These are phyloP conservation scores for Saksenaea oblongispora DNA, from an alignment of 371 early-diverging fungal species.

Conservation along the genomic window DNA sequence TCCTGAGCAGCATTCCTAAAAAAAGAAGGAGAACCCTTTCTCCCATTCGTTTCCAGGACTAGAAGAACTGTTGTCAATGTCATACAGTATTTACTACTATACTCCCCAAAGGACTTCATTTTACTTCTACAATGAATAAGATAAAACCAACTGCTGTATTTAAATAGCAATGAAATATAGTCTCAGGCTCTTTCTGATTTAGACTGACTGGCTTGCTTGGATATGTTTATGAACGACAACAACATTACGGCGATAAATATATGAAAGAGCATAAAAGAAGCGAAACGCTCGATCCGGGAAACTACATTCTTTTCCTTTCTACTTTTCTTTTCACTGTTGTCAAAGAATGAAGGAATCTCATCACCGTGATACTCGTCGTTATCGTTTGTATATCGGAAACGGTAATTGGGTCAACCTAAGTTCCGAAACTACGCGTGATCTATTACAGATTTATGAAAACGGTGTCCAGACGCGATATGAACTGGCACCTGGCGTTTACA, in stretches of 20 bases:
- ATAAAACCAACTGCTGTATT: too few relatives aligned
- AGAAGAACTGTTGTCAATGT: neutral
- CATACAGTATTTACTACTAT: too few relatives aligned
- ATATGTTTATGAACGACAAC: neutral
- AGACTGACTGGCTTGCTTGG: too few relatives aligned
- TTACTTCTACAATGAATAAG: too few relatives aligned
- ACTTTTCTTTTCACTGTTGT: neutral
- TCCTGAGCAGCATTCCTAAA: neutral
- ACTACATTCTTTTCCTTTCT: neutral
- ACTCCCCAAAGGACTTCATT: too few relatives aligned
- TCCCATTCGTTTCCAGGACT: neutral
- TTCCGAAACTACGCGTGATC: conserved; percentile 34
- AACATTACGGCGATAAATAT: neutral
- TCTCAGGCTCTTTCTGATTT: too few relatives aligned
- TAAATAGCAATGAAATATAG: too few relatives aligned
- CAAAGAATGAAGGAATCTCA: neutral
- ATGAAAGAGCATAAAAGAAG: neutral
- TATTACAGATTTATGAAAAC: conserved; percentile 28
- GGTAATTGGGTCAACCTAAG: conserved; percentile 46
- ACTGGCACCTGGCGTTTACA: conserved; percentile 26
- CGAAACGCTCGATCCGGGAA: neutral
- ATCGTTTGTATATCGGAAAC: conserved; percentile 44
- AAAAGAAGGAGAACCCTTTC: neutral
- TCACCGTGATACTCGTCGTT: conserved; percentile 18
- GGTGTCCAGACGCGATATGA: conserved; percentile 41